Percentiles rank a stretch among this genome's conserved stretches.
phyloP scores from a whole-genome alignment of 179 eudicot genomes.

The Beta macrorhiza region DNA sequence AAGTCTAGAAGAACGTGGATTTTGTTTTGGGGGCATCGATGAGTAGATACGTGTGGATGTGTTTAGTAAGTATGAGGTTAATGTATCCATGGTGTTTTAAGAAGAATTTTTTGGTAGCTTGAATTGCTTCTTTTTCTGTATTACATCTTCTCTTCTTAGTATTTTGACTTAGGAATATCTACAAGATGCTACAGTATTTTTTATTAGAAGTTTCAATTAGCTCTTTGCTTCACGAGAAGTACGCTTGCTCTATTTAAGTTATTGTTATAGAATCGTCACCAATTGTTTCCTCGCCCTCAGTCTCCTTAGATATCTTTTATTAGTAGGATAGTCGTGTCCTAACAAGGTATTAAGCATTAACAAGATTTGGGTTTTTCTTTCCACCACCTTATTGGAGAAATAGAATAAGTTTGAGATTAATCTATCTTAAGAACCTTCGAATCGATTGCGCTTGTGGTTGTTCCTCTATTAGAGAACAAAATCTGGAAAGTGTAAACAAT shows the following conservation, averaged over 20 bases:
- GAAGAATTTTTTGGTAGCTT: neutral
- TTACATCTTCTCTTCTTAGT: neutral
- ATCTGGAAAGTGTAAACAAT: neutral
- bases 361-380: neutral
- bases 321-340: neutral
- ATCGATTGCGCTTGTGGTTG: neutral
- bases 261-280: neutral
- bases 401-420: neutral
- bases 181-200: neutral
- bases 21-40: neutral
- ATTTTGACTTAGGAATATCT: neutral
- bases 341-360: neutral
- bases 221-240: neutral
- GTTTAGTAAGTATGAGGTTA: neutral
- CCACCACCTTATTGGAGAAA: neutral
- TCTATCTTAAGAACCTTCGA: too few relatives aligned
- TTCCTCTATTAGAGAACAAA: neutral
- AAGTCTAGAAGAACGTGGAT: neutral
- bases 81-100: neutral
- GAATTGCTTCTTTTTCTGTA: neutral
- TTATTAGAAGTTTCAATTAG: neutral
- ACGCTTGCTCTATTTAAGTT: neutral
- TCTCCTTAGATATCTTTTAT: neutral
- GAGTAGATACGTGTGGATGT: neutral
- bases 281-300: neutral